These are phyloP conservation scores for Schizosaccharomyces lindneri DNA, from an alignment of 805 yeast genomes.

Conservation along the genomic window DNA sequence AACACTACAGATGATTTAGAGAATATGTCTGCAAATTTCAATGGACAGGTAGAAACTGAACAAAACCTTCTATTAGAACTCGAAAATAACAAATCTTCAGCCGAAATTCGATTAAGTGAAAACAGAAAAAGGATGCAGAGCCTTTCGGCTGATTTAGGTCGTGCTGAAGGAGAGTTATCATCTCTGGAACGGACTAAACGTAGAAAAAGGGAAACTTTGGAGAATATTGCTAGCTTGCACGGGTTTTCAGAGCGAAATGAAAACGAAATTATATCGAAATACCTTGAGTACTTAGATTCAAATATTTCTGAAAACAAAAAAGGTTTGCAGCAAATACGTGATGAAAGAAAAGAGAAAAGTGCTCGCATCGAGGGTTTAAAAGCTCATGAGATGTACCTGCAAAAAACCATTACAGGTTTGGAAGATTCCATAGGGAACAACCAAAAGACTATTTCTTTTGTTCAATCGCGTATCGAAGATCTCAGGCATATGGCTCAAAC, in stretches of 20 bases:
- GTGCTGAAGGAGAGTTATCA: background rate
- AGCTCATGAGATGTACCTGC: background rate
- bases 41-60: background rate
- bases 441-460: too few species aligned
- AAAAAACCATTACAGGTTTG: background rate
- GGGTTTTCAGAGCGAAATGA: background rate
- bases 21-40: constrained; percentile 7
- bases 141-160: background rate
- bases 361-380: background rate
- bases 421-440: background rate
- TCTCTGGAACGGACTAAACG: background rate
- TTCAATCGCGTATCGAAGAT: too few species aligned
- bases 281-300: too few species aligned
- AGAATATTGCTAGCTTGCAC: background rate
- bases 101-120: background rate
- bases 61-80: background rate
- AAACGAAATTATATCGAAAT: background rate
- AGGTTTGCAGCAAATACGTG: background rate
- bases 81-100: background rate
- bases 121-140: background rate
- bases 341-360: constrained; percentile 7
- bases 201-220: background rate
- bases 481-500: too few species aligned
- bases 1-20: constrained; percentile 18
- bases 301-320: background rate